Evolutionary conservation across 208 protist species (phyloP).

Genomic region (Porcisia hertigi): DNA sequence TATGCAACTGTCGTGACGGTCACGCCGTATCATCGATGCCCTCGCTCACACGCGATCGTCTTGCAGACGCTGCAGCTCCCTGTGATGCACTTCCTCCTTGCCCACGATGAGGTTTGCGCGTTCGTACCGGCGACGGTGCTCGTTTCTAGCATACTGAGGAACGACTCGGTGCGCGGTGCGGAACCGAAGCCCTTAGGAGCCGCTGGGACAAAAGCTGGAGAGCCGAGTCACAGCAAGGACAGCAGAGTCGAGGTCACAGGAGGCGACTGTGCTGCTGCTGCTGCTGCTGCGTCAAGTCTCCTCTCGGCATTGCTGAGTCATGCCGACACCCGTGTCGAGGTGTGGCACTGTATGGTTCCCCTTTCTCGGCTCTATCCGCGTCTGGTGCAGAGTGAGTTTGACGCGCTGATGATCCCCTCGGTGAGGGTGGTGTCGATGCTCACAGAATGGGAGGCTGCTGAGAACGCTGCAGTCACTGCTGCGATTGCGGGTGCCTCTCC

Average conservation of each 20-base stretch:
- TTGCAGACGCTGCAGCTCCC: constrained; percentile 50
- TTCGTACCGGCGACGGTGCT: constrained; percentile 33
- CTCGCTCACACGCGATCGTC: constrained; percentile 39
- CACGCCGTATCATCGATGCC: constrained; percentile 80
- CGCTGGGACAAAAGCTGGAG: neutral
- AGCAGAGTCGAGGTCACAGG: neutral
- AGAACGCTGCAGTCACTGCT: constrained; percentile 11
- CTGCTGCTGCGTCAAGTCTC: neutral
- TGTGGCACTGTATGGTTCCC: constrained; percentile 78
- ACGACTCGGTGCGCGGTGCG: constrained; percentile 29
- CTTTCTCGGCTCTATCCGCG: constrained; percentile 65
- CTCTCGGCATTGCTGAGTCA: constrained; percentile 58
- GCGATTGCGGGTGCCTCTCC: neutral
- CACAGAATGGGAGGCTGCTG: constrained; percentile 23
- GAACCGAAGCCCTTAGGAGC: constrained; percentile 20
- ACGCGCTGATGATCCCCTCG: constrained; percentile 42
- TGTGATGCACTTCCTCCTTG: constrained; percentile 41
- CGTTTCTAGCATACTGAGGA: constrained; percentile 35
- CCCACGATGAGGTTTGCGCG: constrained; percentile 14
- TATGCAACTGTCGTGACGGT: constrained; percentile 46
- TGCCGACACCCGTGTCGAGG: constrained; percentile 52
- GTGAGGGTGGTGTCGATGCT: constrained; percentile 33
- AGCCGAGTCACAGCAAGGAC: neutral
- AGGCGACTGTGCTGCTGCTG: neutral
- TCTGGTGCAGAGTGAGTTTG: constrained; percentile 61